Evolutionary conservation across 345 rosid species (phyloP), one percentile per base, ranked within the genome.

Genomic region (Bretschneidera sinensis): DNA sequence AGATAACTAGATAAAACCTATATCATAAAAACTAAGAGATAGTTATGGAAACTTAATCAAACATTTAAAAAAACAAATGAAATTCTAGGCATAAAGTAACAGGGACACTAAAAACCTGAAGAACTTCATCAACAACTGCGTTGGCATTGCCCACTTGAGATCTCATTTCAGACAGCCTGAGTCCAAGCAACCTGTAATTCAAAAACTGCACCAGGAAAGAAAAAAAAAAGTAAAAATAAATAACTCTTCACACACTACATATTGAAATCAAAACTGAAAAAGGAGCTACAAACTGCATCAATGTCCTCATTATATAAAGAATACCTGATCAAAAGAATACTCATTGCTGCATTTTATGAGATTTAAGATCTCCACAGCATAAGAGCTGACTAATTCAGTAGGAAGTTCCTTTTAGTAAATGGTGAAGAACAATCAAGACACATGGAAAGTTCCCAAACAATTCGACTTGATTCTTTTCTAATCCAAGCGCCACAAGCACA

Each of bases 161-260:
- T 54, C 62, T 67, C 64, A 71, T 68, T 79, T 92, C 98, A 67
- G 69, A 77, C 51, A 92, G 76, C 71, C 84, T 79, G 57, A 69
- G 82, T 61, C 98, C 98, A 78, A 92, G 89, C 75, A 92, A 77
- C 77, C 88, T 89, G 80, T 82, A 87, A 76, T 92, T 89, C 72
- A 87, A 76, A 63, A 73, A 74, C 98, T 92, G 85, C 60, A 45
- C 45, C 63, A 58, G 24, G 39, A 35, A 13, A n/a, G 16, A 52
- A 68, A 51, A 58, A 51, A 24, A 24, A 51, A 17, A 63, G 17
- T 17, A 50, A 33, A 3, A 25, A 25, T 18, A 51, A 54, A n/a
- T 53, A 51, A 51, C 1, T 1, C 10, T 18, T 54, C 72, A 65
- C 52, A 21, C 35, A 28, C 51, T 14, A 34, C 10, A 34, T 55